Percentiles rank a stretch among this genome's conserved stretches.
phyloP scores from a whole-genome alignment of 768 basidiomycete species.

The Hortiboletus campestris region DNA sequence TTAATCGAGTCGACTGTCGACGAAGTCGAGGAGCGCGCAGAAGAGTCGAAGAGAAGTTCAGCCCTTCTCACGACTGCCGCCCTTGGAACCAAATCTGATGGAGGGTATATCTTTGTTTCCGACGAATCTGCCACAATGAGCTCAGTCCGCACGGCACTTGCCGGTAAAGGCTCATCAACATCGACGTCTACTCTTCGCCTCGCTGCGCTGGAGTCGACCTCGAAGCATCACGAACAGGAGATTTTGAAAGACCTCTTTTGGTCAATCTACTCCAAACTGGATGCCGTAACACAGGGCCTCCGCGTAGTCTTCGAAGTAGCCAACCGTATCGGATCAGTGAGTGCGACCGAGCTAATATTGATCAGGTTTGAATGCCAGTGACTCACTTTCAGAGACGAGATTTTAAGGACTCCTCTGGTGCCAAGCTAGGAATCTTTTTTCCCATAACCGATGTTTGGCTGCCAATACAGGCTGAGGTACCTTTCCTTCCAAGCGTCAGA shows the following conservation, averaged over 20 bases:
- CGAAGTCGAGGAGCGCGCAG: conserved; percentile 89
- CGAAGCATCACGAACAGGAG: conserved; percentile 77
- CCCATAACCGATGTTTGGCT: conserved; percentile 86
- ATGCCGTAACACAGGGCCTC: conserved; percentile 90
- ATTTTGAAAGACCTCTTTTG: conserved; percentile 91
- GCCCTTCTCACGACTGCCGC: conserved; percentile 34
- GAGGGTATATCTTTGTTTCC: conserved; percentile 49
- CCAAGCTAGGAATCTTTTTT: conserved; percentile 74
- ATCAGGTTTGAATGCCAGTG: neutral
- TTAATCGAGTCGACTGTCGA: conserved; percentile 85
- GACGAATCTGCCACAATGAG: conserved; percentile 16
- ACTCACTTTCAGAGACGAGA: conserved; percentile 65
- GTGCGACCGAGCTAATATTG: conserved; percentile 30
- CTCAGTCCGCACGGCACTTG: conserved; percentile 27
- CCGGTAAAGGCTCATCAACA: conserved; percentile 27
- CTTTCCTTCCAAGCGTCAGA: neutral
- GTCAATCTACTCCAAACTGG: conserved; percentile 94
- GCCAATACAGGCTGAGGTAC: conserved; percentile 85
- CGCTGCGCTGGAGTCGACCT: conserved; percentile 68
- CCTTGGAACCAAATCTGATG: conserved; percentile 45
- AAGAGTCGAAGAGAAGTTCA: conserved; percentile 63
- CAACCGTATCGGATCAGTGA: conserved; percentile 85
- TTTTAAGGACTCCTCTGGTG: conserved; percentile 82
- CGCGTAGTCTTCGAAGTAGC: conserved; percentile 89
- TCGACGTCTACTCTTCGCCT: conserved; percentile 60